Base-by-base conservation (phyloP, 1,284 basidiomycete genomes). In the Pterulicium gracile region DNA sequence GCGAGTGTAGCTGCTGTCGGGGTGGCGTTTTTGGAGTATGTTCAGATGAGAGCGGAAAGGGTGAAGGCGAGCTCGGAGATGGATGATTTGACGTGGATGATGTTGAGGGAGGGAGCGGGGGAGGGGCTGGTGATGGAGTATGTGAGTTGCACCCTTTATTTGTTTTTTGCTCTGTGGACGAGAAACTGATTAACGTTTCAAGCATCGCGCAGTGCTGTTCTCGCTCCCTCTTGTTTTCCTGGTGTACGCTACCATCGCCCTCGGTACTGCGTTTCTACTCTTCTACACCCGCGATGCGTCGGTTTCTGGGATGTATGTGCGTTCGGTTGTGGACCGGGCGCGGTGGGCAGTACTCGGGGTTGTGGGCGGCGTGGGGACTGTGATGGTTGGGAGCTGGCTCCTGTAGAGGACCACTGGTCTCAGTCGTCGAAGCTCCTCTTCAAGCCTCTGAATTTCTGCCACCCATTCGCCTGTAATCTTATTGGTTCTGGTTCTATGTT, bases 151-250 rank as follows among this genome's bases (percentile, higher is more conserved):
- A 10, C 27, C n/a, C 27, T n/a, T 32, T 32, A 32, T 32, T n/a
- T 32, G 27, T 32, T 23, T 19, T 27, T 45, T 42, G 14, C 1
- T 15, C 40, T 10, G 23, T 44, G 1, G 41, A 49, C 19, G 23
- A 40, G 46, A 55, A 7, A 42, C 42, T 22, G 14, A 34, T 21
- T 41, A 27, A 24, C 32, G 43, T 24, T 4, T 46, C 21, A 55
- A 86, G 82, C 70, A 71, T 46, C 68, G 77, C 24, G 77, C 75
- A 47, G 62, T 86, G 23, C 60, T 83, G 24, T 66, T 82, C 50
- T 82, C 84, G 0, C 69, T 87, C n/a, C 84, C 85, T 0, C 64
- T 83, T 10, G 80, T 85, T 15, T 79, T 86, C 55, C 64, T 87
- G 32, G 72, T 75, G 0, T 87, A 83, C 58, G 73, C 80, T 0